These are phyloP conservation scores for Cercospora berteroae DNA, from an alignment of 2,329 filamentous ascomycete genomes.

Conservation along the genomic window DNA sequence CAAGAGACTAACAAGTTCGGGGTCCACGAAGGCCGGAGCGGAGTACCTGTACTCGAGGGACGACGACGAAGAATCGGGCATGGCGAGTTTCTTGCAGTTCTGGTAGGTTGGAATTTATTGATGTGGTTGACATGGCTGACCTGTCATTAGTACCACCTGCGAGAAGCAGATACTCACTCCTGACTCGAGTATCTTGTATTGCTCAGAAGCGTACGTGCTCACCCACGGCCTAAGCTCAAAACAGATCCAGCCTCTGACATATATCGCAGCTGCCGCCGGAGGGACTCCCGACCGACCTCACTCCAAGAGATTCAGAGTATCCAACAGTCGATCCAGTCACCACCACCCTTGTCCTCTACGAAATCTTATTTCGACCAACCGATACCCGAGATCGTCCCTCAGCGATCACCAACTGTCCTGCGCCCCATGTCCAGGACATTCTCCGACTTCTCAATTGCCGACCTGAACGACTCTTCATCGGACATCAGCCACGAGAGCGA, in stretches of 20 bases:
- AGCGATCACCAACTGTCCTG: conserved; percentile 47
- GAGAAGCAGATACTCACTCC: conserved; percentile 65
- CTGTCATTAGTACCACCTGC: conserved; percentile 55
- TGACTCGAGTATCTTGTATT: conserved; percentile 60
- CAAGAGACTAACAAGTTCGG: conserved; percentile 15
- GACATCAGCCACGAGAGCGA: conserved; percentile 36
- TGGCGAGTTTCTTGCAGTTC: conserved; percentile 55
- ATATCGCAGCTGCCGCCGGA: conserved; percentile 46
- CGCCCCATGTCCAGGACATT: conserved; percentile 40
- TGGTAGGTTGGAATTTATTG: conserved; percentile 42
- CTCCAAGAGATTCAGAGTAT: conserved; percentile 23
- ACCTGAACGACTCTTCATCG: conserved; percentile 21
- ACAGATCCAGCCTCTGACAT: conserved; percentile 14
- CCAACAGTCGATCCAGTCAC: conserved; percentile 32
- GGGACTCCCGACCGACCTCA: conserved; percentile 37
- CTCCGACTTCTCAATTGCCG: conserved; percentile 42
- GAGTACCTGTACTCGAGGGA: conserved; percentile 18
- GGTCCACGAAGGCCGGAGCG: conserved; percentile 24
- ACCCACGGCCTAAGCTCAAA: neutral
- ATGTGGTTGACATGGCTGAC: conserved; percentile 10
- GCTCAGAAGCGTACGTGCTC: conserved; percentile 59
- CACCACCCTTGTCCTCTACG: conserved; percentile 23
- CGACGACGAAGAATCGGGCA: conserved; percentile 46
- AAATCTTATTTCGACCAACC: conserved; percentile 29
- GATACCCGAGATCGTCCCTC: conserved; percentile 46